Conservation (phyloP, 106 monocot genomes). For the Ottelia alismoides region DNA sequence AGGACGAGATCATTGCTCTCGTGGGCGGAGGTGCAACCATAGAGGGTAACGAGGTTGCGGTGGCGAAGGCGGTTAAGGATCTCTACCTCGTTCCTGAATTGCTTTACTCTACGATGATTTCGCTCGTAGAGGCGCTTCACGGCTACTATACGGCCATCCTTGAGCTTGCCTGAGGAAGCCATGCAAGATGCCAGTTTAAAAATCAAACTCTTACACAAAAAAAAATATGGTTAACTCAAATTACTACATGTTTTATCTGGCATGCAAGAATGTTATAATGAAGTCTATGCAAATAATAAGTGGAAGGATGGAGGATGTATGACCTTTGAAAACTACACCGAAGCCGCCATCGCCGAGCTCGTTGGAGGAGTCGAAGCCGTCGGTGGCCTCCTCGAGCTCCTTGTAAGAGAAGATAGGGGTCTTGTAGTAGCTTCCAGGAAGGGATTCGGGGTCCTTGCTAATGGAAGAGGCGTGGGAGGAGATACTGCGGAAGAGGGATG, state of each 20-base stretch:
- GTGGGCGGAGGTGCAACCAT: constrained; percentile 9
- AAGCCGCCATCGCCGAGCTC: constrained; percentile 14
- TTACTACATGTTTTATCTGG: too few relatives aligned
- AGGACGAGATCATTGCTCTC: constrained; percentile 13
- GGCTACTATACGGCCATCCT: constrained; percentile 9
- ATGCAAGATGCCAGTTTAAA: too few relatives aligned
- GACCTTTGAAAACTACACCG: constrained; percentile 9
- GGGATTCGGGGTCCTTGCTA: background rate
- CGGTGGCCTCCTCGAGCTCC: constrained; percentile 15
- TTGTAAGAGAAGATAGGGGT: constrained; percentile 7
- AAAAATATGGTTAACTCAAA: too few relatives aligned
- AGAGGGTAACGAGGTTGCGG: constrained; percentile 12
- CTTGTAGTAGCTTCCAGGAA: background rate
- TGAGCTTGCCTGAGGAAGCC: constrained; percentile 4
- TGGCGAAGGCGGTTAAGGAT: constrained; percentile 13
- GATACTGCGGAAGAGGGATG: background rate
- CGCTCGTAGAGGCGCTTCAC: constrained; percentile 18
- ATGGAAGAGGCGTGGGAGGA: background rate
- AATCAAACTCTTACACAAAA: too few relatives aligned
- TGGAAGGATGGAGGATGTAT: background rate
- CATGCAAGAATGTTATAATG: too few relatives aligned
- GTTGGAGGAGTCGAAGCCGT: constrained; percentile 1
- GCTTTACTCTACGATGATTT: constrained; percentile 6
- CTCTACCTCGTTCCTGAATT: constrained; percentile 13
- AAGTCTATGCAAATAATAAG: background rate